Evolutionary conservation across 768 basidiomycete genomes (phyloP).

Genomic region (Naganishia onofrii): DNA sequence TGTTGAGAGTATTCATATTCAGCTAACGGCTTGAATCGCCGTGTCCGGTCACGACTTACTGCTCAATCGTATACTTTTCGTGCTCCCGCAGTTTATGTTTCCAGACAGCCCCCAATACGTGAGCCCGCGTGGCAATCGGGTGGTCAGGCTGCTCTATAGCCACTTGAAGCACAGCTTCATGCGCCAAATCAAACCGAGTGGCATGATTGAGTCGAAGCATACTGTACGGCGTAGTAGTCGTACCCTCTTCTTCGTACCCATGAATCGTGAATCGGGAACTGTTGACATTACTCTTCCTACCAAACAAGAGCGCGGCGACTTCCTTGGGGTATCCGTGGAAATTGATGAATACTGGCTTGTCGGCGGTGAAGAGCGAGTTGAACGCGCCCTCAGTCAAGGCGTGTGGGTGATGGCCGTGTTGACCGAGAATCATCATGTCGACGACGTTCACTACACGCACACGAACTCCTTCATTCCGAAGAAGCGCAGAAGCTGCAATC

Average conservation of each 20-base stretch:
- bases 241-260: slow-evolving; percentile 49
- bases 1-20: neutral
- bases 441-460: slow-evolving; percentile 86
- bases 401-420: slow-evolving; percentile 57
- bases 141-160: slow-evolving; percentile 39
- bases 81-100: slow-evolving; percentile 65
- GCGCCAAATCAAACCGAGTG: slow-evolving; percentile 51
- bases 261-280: slow-evolving; percentile 38
- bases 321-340: slow-evolving; percentile 61
- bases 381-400: slow-evolving; percentile 44
- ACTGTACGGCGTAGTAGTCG: slow-evolving; percentile 46
- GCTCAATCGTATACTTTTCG: slow-evolving; percentile 61
- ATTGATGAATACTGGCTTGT: slow-evolving; percentile 66
- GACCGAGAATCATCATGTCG: slow-evolving; percentile 78
- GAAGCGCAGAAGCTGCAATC: slow-evolving; percentile 75
- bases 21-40: neutral
- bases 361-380: slow-evolving; percentile 45
- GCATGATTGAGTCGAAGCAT: slow-evolving; percentile 51
- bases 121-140: slow-evolving; percentile 58
- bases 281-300: slow-evolving; percentile 45
- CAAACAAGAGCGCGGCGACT: slow-evolving; percentile 46
- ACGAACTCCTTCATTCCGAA: slow-evolving; percentile 66
- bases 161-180: slow-evolving; percentile 49
- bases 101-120: slow-evolving; percentile 61
- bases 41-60: slow-evolving; percentile 38